phyloP scores from a whole-genome alignment of 2,329 filamentous ascomycete species.

The Ascochyta fabae region DNA sequence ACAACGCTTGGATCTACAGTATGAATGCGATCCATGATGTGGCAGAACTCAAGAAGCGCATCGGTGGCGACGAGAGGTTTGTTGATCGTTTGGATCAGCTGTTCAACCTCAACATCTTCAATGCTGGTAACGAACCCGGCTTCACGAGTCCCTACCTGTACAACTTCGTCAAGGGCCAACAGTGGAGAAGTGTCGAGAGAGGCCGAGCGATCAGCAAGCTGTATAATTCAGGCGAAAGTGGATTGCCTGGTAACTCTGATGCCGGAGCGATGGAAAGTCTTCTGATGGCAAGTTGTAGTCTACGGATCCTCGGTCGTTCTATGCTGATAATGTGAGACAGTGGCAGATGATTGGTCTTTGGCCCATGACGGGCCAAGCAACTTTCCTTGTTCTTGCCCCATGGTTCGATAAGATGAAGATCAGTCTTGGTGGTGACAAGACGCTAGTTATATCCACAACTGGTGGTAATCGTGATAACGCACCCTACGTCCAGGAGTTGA shows the following conservation, averaged over 20 bases:
- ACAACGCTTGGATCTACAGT: conserved; percentile 68
- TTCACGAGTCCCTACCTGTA: conserved; percentile 74
- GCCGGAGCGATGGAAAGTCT: conserved; percentile 77
- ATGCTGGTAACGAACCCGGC: conserved; percentile 71
- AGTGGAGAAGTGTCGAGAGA: conserved; percentile 65
- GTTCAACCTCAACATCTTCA: conserved; percentile 65
- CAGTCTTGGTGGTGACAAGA: conserved; percentile 62
- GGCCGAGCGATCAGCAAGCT: conserved; percentile 65
- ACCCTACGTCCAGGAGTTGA: conserved; percentile 69
- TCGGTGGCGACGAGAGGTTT: conserved; percentile 64
- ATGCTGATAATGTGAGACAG: conserved; percentile 20
- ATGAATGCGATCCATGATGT: conserved; percentile 75
- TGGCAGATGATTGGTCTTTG: conserved; percentile 45
- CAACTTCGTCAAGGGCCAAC: conserved; percentile 66
- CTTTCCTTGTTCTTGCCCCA: conserved; percentile 64
- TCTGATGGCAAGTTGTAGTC: conserved; percentile 48
- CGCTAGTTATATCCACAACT: conserved; percentile 60
- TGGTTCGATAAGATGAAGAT: conserved; percentile 61
- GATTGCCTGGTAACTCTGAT: conserved; percentile 74
- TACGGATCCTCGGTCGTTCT: neutral
- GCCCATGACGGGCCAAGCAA: conserved; percentile 68
- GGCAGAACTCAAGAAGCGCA: conserved; percentile 58
- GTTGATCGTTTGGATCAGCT: conserved; percentile 65
- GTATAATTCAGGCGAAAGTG: conserved; percentile 60
- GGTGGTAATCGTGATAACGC: conserved; percentile 57